Evolutionary conservation across 2,329 filamentous ascomycete species (phyloP).

Genomic region (Botryotinia globosa): DNA sequence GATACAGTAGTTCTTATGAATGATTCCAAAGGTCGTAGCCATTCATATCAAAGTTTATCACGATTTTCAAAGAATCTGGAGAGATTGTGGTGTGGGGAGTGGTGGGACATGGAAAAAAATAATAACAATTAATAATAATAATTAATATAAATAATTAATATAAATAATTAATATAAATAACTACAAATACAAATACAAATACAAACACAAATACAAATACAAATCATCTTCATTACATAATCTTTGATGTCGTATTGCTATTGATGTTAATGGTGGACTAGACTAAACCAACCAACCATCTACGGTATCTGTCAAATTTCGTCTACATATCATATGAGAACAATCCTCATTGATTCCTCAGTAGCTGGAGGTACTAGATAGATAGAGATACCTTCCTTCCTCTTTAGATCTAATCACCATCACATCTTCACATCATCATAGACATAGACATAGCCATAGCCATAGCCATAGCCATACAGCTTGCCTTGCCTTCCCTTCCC

Average conservation of each 20-base stretch:
- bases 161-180: too few species aligned
- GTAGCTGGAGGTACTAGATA: too few species aligned
- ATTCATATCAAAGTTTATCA: background rate
- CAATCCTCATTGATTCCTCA: too few species aligned
- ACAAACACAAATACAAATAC: background rate
- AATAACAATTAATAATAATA: background rate
- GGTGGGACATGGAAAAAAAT: background rate
- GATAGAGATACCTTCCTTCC: background rate
- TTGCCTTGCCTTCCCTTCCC: background rate
- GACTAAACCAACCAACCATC: background rate
- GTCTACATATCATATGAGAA: background rate
- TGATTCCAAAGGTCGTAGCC: background rate
- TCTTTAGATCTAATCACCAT: background rate
- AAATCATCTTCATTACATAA: background rate
- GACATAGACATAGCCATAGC: background rate
- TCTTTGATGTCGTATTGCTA: background rate
- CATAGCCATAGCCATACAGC: background rate
- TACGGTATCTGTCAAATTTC: background rate
- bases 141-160: too few species aligned
- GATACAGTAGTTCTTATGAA: background rate
- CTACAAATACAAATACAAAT: too few species aligned
- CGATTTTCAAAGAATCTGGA: background rate
- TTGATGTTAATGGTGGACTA: background rate
- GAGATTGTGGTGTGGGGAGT: background rate
- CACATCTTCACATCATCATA: background rate